Conservation (phyloP, 108 stramenopile genomes). For the Schizochytrium sp. region DNA sequence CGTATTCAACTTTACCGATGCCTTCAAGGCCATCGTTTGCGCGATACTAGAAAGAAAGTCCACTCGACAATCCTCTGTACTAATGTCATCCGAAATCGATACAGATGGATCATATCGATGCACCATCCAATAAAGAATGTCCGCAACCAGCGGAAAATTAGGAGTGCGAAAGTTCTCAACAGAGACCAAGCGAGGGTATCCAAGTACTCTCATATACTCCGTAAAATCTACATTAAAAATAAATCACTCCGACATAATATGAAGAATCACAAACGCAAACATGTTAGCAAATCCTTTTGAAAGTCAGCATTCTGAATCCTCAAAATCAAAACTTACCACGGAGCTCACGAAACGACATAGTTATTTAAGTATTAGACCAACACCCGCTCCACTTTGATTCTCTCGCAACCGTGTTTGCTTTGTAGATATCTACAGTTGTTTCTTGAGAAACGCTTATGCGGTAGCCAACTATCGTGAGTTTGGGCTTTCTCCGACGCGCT, state of each 20-base stretch:
- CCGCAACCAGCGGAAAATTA: slow-evolving; percentile 84
- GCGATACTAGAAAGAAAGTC: slow-evolving; percentile 78
- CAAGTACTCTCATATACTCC: slow-evolving; percentile 82
- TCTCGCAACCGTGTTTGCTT: no score
- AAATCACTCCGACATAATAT: no score
- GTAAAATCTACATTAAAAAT: slow-evolving; percentile 73
- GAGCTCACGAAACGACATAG: slow-evolving; percentile 74
- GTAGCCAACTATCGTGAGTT: no score
- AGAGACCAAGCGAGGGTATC: slow-evolving; percentile 80
- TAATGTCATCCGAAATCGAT: slow-evolving; percentile 76
- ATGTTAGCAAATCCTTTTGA: no score
- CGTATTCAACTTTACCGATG: slow-evolving; percentile 77
- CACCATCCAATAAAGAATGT: slow-evolving; percentile 84
- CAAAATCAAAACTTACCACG: slow-evolving; percentile 8
- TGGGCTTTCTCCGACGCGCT: no score
- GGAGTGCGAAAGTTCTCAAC: slow-evolving; percentile 82
- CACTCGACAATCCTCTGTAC: slow-evolving; percentile 82
- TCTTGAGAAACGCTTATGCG: no score
- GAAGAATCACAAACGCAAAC: no score
- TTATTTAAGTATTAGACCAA: no score
- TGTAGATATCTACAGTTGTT: no score
- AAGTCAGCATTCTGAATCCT: no score
- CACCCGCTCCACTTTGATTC: no score
- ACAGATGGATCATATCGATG: slow-evolving; percentile 82
- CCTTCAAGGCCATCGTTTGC: slow-evolving; percentile 67